Conservation (phyloP, 2,329 filamentous ascomycete genomes). For the Aspergillus caelatus region DNA sequence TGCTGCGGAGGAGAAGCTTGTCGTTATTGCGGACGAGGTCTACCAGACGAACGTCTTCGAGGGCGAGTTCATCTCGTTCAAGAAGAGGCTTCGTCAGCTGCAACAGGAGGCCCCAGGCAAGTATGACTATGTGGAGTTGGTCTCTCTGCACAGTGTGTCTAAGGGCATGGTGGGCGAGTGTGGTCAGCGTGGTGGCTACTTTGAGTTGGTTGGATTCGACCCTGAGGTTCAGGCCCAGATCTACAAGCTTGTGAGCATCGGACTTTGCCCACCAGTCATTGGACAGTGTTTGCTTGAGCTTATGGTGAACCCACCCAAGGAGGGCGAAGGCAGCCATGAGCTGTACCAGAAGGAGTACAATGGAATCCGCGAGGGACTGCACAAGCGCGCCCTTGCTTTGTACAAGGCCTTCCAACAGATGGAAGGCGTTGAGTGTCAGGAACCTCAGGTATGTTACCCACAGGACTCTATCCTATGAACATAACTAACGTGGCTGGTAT, state of each 20-base stretch:
- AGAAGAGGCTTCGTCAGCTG: slow-evolving; percentile 77
- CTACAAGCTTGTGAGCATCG: slow-evolving; percentile 98
- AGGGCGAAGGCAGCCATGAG: slow-evolving; percentile 80
- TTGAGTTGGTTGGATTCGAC: slow-evolving; percentile 91
- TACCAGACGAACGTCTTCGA: slow-evolving; percentile 99
- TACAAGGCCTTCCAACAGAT: slow-evolving; percentile 90
- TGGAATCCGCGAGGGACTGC: slow-evolving; percentile 76
- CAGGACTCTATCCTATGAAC: not conserved
- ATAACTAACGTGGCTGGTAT: not conserved
- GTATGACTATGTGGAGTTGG: slow-evolving; percentile 86
- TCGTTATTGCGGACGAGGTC: slow-evolving; percentile 93
- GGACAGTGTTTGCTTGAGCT: slow-evolving; percentile 96
- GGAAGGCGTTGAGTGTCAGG: slow-evolving; percentile 91
- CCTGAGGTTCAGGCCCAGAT: slow-evolving; percentile 84
- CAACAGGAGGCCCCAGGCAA: slow-evolving; percentile 73
- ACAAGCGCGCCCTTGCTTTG: slow-evolving; percentile 77
- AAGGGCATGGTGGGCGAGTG: slow-evolving; percentile 99
- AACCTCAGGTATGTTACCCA: slow-evolving; percentile 63
- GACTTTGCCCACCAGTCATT: slow-evolving; percentile 91
- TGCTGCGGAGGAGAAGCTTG: slow-evolving; percentile 80
- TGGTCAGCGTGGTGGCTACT: slow-evolving; percentile 95
- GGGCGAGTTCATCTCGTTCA: slow-evolving; percentile 95
- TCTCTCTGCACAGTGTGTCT: slow-evolving; percentile 87
- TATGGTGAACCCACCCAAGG: slow-evolving; percentile 92
- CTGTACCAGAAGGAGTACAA: slow-evolving; percentile 86